Evolutionary conservation across 306 rosid species (phyloP), one percentile per base, ranked within the genome.

Genomic region (Castanea mollissima): DNA sequence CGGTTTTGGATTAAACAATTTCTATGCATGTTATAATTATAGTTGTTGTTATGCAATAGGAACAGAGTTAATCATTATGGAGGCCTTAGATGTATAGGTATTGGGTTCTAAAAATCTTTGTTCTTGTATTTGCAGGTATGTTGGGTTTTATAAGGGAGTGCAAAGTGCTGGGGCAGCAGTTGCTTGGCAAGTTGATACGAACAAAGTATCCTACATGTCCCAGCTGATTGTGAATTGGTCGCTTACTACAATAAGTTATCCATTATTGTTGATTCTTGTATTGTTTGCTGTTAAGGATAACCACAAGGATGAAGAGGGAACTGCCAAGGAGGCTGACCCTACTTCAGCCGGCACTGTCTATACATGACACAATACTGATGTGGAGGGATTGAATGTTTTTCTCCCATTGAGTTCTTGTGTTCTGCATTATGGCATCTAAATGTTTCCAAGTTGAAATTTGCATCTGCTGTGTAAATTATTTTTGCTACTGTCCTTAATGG

Each of bases 141-240:
- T 75, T 54, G 99, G 99, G 27, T 95, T 95, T 77, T 95, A 90
- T 10, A 95, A 91, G 83, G 99, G 99, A 12, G 79, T 93, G 63
- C 99, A 95, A 62, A 95, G 99, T 86, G 99, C 99, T 12, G 99
- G 99, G 18, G 99, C 91, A 3, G 99, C 98, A 14, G 93, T 90
- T 51, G 99, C 99, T 13, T 95, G 99, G 99, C 99, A 95, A 83
- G 87, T 89, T 29, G 99, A 93, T 74, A 75, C 81, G 31, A 89
- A 2, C 18, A 82, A 75, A 5, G 88, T 88, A n/a, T 85, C 97
- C 4, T 86, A 83, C 41, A 74, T 86, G 81, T 2, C 79, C 13
- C 98, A 95, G 59, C 79, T 95, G 87, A 78, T 89, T 65, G 85
- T 86, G 76, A 95, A 93, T 65, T 91, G 92, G 94, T 82, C 62